Evolutionary conservation across 345 rosid species (phyloP).

Genomic region (Cardamine resedifolia): DNA sequence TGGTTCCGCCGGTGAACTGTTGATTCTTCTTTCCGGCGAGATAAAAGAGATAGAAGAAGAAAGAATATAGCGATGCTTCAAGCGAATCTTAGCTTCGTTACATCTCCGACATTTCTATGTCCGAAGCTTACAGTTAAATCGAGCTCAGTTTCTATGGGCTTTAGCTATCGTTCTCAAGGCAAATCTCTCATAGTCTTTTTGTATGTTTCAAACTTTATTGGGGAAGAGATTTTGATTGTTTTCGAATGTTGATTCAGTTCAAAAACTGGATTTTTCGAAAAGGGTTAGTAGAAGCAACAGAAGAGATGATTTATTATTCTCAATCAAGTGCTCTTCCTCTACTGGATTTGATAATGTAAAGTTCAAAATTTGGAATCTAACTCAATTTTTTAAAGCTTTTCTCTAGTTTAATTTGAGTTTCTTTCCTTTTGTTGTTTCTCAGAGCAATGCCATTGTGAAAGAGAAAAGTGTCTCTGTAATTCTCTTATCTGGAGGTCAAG

Average conservation of each 20-base stretch:
- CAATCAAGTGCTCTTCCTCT: constrained; percentile 48
- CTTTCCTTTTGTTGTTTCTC: neutral
- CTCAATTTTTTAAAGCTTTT: neutral
- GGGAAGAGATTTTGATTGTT: neutral
- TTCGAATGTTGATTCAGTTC: constrained; percentile 33
- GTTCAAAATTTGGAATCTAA: neutral
- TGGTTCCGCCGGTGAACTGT: constrained; percentile 1
- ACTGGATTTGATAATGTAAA: constrained; percentile 45
- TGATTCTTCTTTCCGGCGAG: constrained; percentile 21
- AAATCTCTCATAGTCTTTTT: neutral
- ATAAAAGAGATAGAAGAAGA: neutral
- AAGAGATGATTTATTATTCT: constrained; percentile 1
- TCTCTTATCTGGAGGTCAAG: constrained; percentile 90
- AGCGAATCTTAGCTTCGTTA: constrained; percentile 32
- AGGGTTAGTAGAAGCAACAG: constrained; percentile 5
- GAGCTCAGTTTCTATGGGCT: constrained; percentile 18
- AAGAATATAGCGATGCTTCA: constrained; percentile 40
- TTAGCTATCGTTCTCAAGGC: constrained; percentile 21
- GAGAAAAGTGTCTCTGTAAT: constrained; percentile 80
- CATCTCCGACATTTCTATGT: constrained; percentile 18
- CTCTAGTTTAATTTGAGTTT: neutral
- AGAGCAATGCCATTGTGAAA: constrained; percentile 52
- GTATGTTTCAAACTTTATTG: neutral
- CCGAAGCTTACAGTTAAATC: neutral
- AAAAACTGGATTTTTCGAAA: constrained; percentile 34